Evolutionary conservation across 768 basidiomycete species (phyloP).

Genomic region (Collybia mongolica): DNA sequence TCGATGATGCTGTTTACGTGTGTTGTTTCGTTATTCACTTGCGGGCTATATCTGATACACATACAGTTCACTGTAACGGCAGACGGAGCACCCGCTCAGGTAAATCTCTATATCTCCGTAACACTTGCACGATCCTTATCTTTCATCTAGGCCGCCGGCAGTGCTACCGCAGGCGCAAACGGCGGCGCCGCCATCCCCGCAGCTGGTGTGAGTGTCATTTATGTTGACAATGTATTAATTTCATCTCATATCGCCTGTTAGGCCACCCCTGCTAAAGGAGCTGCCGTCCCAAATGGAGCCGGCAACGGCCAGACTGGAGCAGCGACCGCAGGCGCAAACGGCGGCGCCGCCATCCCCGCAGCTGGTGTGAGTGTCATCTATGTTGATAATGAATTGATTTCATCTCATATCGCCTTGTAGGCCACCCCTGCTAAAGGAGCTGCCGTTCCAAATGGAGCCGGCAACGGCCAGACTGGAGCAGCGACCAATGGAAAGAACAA

Average conservation of each 20-base stretch:
- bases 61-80: slow-evolving; percentile 22
- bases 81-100: slow-evolving; percentile 6
- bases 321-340: slow-evolving; percentile 2
- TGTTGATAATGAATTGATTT: neutral
- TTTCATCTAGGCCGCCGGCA: neutral
- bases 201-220: slow-evolving; percentile 1
- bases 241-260: neutral
- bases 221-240: neutral
- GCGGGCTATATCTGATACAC: neutral
- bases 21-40: slow-evolving; percentile 3
- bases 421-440: neutral
- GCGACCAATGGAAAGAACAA: neutral
- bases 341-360: neutral
- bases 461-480: neutral
- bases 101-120: neutral
- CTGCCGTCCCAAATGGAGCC: no score
- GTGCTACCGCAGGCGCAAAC: neutral
- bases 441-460: neutral
- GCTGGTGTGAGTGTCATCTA: slow-evolving; percentile 1
- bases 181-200: slow-evolving; percentile 1
- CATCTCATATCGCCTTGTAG: neutral
- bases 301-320: neutral
- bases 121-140: neutral
- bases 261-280: no score
- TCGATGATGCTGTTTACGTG: slow-evolving; percentile 38